phyloP scores from a whole-genome alignment of 371 early-diverging fungal species.

The Mortierella sp. region DNA sequence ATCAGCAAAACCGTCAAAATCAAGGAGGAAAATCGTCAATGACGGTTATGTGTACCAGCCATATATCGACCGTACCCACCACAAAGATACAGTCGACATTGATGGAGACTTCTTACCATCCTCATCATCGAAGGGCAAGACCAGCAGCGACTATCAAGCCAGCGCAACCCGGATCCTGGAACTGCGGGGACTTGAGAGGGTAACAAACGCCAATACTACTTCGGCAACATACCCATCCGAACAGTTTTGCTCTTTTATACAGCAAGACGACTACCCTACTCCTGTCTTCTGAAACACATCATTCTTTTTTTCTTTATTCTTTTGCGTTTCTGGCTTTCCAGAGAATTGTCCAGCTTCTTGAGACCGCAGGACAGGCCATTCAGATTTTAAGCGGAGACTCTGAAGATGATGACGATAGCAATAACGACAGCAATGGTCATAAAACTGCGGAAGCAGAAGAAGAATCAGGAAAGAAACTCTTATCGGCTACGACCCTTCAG shows the following conservation, averaged over 20 bases:
- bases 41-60: slow-evolving; percentile 50
- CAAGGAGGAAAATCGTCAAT: slow-evolving; percentile 12
- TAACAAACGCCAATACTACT: background rate
- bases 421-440: too few species aligned
- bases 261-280: too few species aligned
- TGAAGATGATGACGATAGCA: slow-evolving; percentile 36
- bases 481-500: slow-evolving; percentile 2
- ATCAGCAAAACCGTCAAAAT: background rate
- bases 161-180: slow-evolving; percentile 48
- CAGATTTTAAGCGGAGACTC: slow-evolving; percentile 43
- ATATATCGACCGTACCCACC: slow-evolving; percentile 13
- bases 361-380: slow-evolving; percentile 52
- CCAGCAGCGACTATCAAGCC: slow-evolving; percentile 13
- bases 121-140: background rate
- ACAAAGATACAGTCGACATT: background rate
- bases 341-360: slow-evolving; percentile 48
- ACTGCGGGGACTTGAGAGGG: slow-evolving; percentile 45
- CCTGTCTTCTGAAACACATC: background rate
- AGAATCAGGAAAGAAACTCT: slow-evolving; percentile 14
- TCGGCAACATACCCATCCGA: background rate
- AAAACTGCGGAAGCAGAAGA: too few species aligned
- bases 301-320: background rate
- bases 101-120: background rate
- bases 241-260: too few species aligned
- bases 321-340: background rate